Evolutionary conservation across 345 rosid species (phyloP).

Genomic region (Gossypium turneri): DNA sequence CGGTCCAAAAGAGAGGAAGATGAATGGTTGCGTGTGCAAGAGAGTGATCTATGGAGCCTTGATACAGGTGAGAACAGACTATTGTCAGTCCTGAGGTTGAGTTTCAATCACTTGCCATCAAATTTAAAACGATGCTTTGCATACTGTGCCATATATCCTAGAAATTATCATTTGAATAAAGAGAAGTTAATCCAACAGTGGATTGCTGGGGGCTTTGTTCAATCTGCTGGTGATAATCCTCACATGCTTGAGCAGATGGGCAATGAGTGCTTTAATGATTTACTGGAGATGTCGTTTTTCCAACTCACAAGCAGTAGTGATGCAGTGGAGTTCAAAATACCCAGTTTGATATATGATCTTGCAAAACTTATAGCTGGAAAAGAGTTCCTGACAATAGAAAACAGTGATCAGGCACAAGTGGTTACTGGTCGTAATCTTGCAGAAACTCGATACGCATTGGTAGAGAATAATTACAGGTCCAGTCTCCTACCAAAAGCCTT

Average conservation of each 20-base stretch:
- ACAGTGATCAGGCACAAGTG: not conserved
- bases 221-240: not conserved
- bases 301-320: slow-evolving; percentile 10
- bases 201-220: slow-evolving; percentile 22
- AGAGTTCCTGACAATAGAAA: not conserved
- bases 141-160: slow-evolving; percentile 16
- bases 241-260: slow-evolving; percentile 12
- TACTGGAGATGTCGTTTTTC: slow-evolving; percentile 25
- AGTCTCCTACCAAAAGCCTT: not conserved
- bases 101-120: slow-evolving; percentile 17
- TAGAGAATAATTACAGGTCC: not conserved
- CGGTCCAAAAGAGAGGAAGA: not conserved
- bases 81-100: slow-evolving; percentile 2
- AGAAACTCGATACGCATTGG: not conserved
- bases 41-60: slow-evolving; percentile 4
- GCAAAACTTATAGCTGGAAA: slow-evolving; percentile 17
- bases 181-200: slow-evolving; percentile 15
- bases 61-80: slow-evolving; percentile 7
- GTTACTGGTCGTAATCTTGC: not conserved
- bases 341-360: slow-evolving; percentile 28
- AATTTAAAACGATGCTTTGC: slow-evolving; percentile 16
- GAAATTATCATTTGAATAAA: slow-evolving; percentile 9
- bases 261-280: slow-evolving; percentile 17
- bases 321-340: slow-evolving; percentile 13
- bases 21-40: slow-evolving; percentile 7